Conservation (phyloP, 208 protist genomes). For the Trypanosoma congolense region DNA sequence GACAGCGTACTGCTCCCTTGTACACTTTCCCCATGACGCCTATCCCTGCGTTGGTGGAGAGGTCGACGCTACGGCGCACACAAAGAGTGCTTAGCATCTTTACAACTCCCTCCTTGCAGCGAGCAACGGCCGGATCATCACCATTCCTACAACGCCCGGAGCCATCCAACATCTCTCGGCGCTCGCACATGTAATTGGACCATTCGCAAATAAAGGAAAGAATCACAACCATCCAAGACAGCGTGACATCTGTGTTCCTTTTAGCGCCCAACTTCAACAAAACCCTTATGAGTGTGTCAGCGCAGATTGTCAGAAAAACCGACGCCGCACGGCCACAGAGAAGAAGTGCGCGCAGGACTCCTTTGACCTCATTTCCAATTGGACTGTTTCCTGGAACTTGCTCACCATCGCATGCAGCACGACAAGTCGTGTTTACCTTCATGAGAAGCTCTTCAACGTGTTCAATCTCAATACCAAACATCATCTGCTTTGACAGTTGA, state of each 20-base stretch:
- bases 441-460: conserved; percentile 44
- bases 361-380: conserved; percentile 20
- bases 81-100: conserved; percentile 15
- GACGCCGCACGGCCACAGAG: conserved; percentile 31
- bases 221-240: conserved; percentile 29
- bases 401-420: conserved; percentile 3
- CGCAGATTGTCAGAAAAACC: conserved; percentile 18
- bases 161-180: background rate
- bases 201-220: conserved; percentile 27
- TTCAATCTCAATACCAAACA: conserved; percentile 27
- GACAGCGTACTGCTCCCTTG: conserved; percentile 33
- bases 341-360: conserved; percentile 43
- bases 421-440: conserved; percentile 17
- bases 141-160: background rate
- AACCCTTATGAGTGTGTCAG: conserved; percentile 23
- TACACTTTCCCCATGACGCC: conserved; percentile 16
- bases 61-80: conserved; percentile 5
- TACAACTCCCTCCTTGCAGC: conserved; percentile 11
- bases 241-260: conserved; percentile 7
- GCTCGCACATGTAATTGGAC: conserved; percentile 14
- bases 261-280: conserved; percentile 18
- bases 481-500: conserved; percentile 37
- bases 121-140: background rate
- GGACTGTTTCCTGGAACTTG: background rate
- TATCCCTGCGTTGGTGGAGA: conserved; percentile 8